Evolutionary conservation across 2,329 filamentous ascomycete species (phyloP), one percentile per base, ranked within the genome.

Genomic region (Zymoseptoria pseudotritici): DNA sequence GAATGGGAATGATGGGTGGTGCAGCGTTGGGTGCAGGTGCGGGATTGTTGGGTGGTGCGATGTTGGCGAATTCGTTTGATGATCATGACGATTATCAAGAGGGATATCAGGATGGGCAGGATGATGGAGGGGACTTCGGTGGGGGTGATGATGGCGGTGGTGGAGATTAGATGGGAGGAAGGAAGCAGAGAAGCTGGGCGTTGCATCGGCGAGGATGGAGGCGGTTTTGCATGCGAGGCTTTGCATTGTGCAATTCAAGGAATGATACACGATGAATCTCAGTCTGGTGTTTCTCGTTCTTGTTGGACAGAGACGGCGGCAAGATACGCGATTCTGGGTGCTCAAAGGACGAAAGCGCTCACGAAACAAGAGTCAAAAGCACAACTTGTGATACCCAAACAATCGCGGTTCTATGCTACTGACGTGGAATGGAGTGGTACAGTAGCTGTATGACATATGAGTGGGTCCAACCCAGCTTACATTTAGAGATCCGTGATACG

Each of bases 11-110:
- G 61, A 84, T 81, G 1, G 90, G 89, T 54, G 90, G 86, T 56
- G 85, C 87, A 8, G 89, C 89, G 21, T 77, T 96, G 51, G 91
- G 91, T 77, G 74, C 90, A 3, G 91, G 91, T 66, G 91, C 88
- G 64, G 91, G 91, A 73, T 70, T 96, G 71, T 69, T 96, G 1
- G 92, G 91, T 67, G 91, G 91, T 58, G 83, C 85, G 63, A 63
- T 96, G 68, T 74, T 96, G 1, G 79, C 92, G 55, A 76, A 88
- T 58, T 83, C 67, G 4, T 60, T 86, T 62, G 72, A 81, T 53
- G 75, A 89, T 65, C 76, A 87, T 61, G 78, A 84, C 4, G 82
- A 83, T 29, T 87, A 85, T 66, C 67, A 81, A 20, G 72, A 83
- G 19, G 81, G 80, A 21, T 78, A 79, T 59, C 66, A 74, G 42